These are phyloP conservation scores for Alternaria sp. DNA, from an alignment of 2,329 filamentous ascomycete species.

Conservation along the genomic window DNA sequence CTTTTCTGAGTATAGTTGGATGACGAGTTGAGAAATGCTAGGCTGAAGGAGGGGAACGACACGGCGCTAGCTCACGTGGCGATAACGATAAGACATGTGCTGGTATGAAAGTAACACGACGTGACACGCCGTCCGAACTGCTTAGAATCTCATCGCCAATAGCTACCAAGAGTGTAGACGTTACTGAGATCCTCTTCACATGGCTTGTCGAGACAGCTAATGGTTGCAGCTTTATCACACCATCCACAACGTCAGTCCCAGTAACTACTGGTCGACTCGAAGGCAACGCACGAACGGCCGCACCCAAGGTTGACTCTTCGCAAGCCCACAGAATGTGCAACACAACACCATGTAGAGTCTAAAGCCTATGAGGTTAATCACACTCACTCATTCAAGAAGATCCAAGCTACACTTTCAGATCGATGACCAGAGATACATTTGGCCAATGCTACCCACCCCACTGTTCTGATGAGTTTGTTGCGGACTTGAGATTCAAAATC, in stretches of 20 bases:
- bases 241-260: not conserved
- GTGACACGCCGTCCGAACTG: not conserved
- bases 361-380: too few relatives aligned
- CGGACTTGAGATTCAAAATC: not conserved
- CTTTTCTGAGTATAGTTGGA: not conserved
- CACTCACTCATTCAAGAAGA: too few relatives aligned
- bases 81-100: conserved; percentile 1
- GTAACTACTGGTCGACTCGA: not conserved
- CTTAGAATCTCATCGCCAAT: not conserved
- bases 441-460: not conserved
- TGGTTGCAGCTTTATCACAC: not conserved
- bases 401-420: not conserved
- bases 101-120: not conserved
- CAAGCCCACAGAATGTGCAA: not conserved
- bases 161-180: not conserved
- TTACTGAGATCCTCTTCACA: too few relatives aligned
- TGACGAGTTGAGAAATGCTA: not conserved
- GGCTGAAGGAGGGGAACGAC: not conserved
- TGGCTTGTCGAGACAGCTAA: not conserved
- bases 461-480: not conserved
- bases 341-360: too few relatives aligned
- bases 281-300: not conserved
- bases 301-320: not conserved
- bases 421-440: not conserved
- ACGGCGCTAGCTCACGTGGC: conserved; percentile 1